A percentile compares a stretch with the other conserved stretches of the same genome.
Evolutionary conservation across 176 grass and related monocot genomes (phyloP).

Genomic region (Elaeis guineensis): DNA sequence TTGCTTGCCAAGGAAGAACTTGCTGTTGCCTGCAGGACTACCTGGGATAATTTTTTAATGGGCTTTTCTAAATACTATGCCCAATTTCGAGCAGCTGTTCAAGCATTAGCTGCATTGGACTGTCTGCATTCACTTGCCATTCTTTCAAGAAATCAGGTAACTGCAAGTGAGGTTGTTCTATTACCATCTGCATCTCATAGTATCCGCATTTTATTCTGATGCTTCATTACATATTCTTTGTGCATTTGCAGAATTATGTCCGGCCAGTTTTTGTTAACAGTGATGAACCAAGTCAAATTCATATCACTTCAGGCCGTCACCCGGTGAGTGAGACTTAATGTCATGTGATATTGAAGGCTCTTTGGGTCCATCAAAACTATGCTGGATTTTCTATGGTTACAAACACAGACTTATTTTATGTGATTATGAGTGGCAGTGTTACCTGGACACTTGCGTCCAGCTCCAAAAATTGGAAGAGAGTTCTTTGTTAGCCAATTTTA

Average conservation of each 20-base stretch:
- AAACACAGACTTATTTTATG: too few relatives aligned
- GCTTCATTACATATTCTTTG: constrained; percentile 12
- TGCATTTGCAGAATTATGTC: constrained; percentile 59
- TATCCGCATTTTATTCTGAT: not conserved
- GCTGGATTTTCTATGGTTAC: too few relatives aligned
- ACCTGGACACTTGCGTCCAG: too few relatives aligned
- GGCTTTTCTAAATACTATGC: constrained; percentile 61
- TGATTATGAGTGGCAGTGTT: too few relatives aligned
- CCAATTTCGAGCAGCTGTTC: constrained; percentile 67
- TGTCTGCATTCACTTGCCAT: constrained; percentile 73
- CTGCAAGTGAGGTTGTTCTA: not conserved
- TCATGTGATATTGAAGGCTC: not conserved
- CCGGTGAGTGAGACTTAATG: constrained; percentile 42
- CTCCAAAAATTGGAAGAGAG: too few relatives aligned
- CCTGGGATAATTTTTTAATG: constrained; percentile 72
- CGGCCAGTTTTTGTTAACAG: constrained; percentile 59
- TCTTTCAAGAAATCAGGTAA: constrained; percentile 76
- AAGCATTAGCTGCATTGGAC: constrained; percentile 79
- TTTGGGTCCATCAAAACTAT: too few relatives aligned
- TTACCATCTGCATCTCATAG: constrained; percentile 3
- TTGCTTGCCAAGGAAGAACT: constrained; percentile 82
- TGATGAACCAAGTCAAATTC: constrained; percentile 74
- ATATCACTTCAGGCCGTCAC: constrained; percentile 71
- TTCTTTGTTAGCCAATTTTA: too few relatives aligned
- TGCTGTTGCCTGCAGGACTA: constrained; percentile 53